Evolutionary conservation across 164 flowering plant genomes (phyloP).

Genomic region (Chloranthus sessilifolius): DNA sequence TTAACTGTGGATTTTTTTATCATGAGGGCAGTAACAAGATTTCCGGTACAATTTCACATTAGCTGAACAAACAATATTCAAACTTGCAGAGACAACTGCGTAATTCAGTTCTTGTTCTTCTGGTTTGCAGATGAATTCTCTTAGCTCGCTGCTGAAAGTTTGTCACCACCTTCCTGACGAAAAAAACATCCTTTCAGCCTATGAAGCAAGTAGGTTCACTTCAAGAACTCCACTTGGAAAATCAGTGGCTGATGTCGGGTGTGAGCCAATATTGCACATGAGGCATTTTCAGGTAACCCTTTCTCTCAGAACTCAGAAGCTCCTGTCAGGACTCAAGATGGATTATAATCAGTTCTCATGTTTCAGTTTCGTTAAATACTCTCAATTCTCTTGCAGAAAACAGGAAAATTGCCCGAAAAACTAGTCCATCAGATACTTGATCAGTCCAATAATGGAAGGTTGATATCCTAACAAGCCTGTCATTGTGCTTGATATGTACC

Average conservation of each 20-base stretch:
- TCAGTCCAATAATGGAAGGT: conserved; percentile 21
- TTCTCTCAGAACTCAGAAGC: no score
- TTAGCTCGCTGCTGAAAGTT: conserved; percentile 62
- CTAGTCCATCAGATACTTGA: conserved; percentile 59
- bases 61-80: no score
- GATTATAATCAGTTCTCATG: no score
- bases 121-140: conserved; percentile 79
- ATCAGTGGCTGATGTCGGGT: conserved; percentile 81
- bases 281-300: conserved; percentile 83
- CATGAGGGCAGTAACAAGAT: no score
- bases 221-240: conserved; percentile 61
- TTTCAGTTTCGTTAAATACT: no score
- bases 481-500: no score
- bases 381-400: conserved; percentile 44
- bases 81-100: no score
- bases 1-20: no score
- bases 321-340: no score
- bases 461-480: conserved; percentile 6
- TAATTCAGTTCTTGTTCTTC: not conserved
- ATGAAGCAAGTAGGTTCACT: conserved; percentile 67
- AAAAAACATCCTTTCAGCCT: conserved; percentile 32
- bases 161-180: conserved; percentile 65
- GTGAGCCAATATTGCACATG: conserved; percentile 96
- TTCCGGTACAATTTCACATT: no score
- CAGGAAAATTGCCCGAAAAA: conserved; percentile 67